Evolutionary conservation across 2,329 filamentous ascomycete species (phyloP), one percentile per base, ranked within the genome.

Genomic region (Diaporthe helianthi): DNA sequence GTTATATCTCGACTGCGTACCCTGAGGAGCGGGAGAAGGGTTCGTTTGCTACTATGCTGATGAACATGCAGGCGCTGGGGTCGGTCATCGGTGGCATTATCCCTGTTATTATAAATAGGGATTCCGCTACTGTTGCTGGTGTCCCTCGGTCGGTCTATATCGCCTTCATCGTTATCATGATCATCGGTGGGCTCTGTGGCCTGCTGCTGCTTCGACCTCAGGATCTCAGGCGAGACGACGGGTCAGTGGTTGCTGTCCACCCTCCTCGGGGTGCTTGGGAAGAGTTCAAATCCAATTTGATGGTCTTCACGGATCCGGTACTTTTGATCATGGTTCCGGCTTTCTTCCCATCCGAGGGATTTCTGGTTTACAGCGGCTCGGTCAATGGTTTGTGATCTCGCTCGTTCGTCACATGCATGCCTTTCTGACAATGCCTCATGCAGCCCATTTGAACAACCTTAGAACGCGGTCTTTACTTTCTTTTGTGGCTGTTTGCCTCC

Each of bases 11-110:
- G 17, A 75, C 74, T 29, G 74, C 77, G 0, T 79, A 79, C 52
- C 73, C 78, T 3, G 78, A 79, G 49, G 78, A 79, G 63, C 69
- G 73, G 13, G 76, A 79, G 26, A 75, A 76, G 63, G 77, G 77
- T 1, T 70, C 68, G 13, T 79, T 74, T 58, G 75, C 77, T 53
- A 75, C 76, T 10, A 76, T 75, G 13, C 73, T 72, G 24, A 71
- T 76, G 26, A 78, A 77, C 63, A 73, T 78, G 4, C 74, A 77
- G 36, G 77, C 76, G 17, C 65, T 75, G 2, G 77, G 76, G n/a
- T 74, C 74, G 17, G 72, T 76, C 7, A 73, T 74, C 13, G 74
- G 75, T 7, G 74, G 75, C 3, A 74, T 77, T 49, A 75, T 77
- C n/a, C 75, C 75, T 2, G 58, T 77, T 3, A 73, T 75, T 29